Evolutionary conservation across 176 grass and related monocot species (phyloP), one percentile per base, ranked within the genome.

Genomic region (Oryza australiensis): DNA sequence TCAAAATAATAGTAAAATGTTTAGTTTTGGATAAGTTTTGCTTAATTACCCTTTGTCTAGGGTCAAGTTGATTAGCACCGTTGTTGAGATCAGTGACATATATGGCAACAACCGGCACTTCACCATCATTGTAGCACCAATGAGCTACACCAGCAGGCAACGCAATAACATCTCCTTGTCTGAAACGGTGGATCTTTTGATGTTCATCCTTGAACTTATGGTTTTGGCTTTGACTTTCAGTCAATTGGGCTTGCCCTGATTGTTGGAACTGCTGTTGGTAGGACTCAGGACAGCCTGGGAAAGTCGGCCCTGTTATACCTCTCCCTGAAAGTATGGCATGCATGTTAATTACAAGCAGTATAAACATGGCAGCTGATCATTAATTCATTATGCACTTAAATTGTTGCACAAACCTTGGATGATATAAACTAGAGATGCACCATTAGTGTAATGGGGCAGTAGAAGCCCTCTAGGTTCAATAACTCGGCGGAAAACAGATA

Each of bases 51-150:
- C 83, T 90, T n/a, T 37, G 70, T 23, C 46, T 48, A 23, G 63
- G 65, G 59, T 82, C 83, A 18, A 90, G 78, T 57, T 90, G 80
- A 7, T 90, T 84, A 40, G 88, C 79, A 7, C 16, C 79, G 27
- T 70, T 90, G 35, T 84, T 90, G 1, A 42, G 40, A 77, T 87
- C 84, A 8, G 38, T 74, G 20, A 90, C 79, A 34, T 76, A 73
- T 38, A 90, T 34, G 13, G 79, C 57, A n/a, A 87, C 79, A 16
- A 90, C 55, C 0, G 84, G 88, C 63, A 55, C 72, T 67, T 90
- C 84, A 9, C 80, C 88, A 40, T 90, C 80, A 4, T 90, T 87
- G 78, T 86, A 90, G 68, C 73, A 83, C 88, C 84, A 90, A 30
- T 83, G 60, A 43, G 84, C 70, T n/a, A 86, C n/a, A 18, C 88